Percentiles rank a stretch among this genome's conserved stretches.
These are phyloP conservation scores for Neofusicoccum sp. DNA, from an alignment of 2,329 filamentous ascomycete genomes.

Conservation along the genomic window DNA sequence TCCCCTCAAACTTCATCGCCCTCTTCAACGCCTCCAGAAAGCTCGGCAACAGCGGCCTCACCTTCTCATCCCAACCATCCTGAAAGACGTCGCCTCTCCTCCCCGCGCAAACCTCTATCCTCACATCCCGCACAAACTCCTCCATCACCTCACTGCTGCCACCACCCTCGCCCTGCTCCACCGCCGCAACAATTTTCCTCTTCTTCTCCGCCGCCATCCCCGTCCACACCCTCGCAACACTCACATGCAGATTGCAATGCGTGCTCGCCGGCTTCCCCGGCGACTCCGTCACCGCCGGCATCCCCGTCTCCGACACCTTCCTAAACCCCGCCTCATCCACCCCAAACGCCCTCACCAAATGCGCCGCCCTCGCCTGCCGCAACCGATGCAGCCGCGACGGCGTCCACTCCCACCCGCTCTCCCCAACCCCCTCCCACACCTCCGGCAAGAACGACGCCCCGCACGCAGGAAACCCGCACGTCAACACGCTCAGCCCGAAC, in stretches of 20 bases:
- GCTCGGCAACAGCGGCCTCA: slow-evolving; percentile 29
- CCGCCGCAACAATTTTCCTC: slow-evolving; percentile 2
- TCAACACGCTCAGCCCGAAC: slow-evolving; percentile 15
- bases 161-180: background rate
- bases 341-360: slow-evolving; percentile 23
- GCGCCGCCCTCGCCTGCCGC: background rate
- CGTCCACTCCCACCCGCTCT: background rate
- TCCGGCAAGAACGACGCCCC: background rate
- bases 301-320: slow-evolving; percentile 31
- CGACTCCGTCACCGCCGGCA: slow-evolving; percentile 29
- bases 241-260: slow-evolving; percentile 34
- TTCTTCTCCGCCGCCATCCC: slow-evolving; percentile 15
- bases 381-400: background rate
- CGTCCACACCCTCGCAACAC: slow-evolving; percentile 32
- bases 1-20: slow-evolving; percentile 27
- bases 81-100: slow-evolving; percentile 32
- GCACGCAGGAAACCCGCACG: slow-evolving; percentile 1
- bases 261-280: slow-evolving; percentile 29
- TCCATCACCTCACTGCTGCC: slow-evolving; percentile 10
- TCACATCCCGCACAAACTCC: slow-evolving; percentile 27
- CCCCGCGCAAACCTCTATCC: slow-evolving; percentile 26
- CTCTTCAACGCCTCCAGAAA: slow-evolving; percentile 30
- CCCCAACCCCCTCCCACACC: background rate
- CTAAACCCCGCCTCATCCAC: background rate
- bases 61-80: slow-evolving; percentile 23